phyloP scores from a whole-genome alignment of 768 basidiomycete genomes.

The Lentinula guzmanii region DNA sequence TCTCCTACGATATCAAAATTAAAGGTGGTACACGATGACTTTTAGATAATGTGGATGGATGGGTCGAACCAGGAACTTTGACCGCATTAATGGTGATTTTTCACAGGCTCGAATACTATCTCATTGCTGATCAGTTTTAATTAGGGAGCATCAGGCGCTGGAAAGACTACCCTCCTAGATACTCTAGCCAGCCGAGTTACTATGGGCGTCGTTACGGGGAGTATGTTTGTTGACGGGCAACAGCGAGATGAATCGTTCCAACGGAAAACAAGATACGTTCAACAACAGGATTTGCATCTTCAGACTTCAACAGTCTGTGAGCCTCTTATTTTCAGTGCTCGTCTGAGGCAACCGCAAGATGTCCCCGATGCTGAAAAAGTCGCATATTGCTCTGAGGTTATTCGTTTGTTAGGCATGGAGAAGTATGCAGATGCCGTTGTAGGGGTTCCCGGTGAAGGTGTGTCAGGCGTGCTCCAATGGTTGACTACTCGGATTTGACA shows the following conservation, averaged over 20 bases:
- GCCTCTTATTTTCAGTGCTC: slow-evolving; percentile 38
- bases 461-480: neutral
- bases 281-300: slow-evolving; percentile 43
- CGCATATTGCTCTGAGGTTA: slow-evolving; percentile 39
- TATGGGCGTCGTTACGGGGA: slow-evolving; percentile 41
- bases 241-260: slow-evolving; percentile 28
- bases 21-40: slow-evolving; percentile 19
- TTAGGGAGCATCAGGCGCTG: slow-evolving; percentile 13
- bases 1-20: slow-evolving; percentile 32
- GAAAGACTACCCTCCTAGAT: slow-evolving; percentile 35
- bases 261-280: slow-evolving; percentile 41
- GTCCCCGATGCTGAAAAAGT: slow-evolving; percentile 36
- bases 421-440: slow-evolving; percentile 25
- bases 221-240: slow-evolving; percentile 34
- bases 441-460: slow-evolving; percentile 15
- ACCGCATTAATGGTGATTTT: slow-evolving; percentile 44
- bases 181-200: slow-evolving; percentile 42
- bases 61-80: slow-evolving; percentile 43
- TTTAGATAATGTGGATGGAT: slow-evolving; percentile 41
- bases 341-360: slow-evolving; percentile 36
- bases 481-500: slow-evolving; percentile 17
- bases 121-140: neutral
- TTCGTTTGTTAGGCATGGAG: slow-evolving; percentile 41
- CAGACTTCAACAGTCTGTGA: slow-evolving; percentile 46
- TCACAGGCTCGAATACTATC: neutral